Conservation (phyloP, 1,284 basidiomycete genomes). For the Phlebopus sp. region DNA sequence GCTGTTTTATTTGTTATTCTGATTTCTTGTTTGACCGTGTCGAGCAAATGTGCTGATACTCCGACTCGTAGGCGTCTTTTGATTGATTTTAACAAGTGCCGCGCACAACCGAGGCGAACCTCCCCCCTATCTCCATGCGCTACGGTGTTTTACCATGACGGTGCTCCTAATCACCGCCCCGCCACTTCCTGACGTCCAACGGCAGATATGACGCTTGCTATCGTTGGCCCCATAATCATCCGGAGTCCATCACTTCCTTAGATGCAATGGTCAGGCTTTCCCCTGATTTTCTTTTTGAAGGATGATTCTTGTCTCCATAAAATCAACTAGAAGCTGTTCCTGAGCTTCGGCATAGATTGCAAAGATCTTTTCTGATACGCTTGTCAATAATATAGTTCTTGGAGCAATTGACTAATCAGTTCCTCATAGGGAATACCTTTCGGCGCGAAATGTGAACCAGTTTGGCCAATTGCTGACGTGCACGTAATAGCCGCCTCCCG, state of each 20-base stretch:
- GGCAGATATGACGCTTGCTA: no score
- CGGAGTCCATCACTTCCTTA: no score
- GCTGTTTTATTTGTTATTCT: constrained; percentile 22
- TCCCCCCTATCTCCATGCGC: neutral
- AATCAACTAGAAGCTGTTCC: constrained; percentile 86
- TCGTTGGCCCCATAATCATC: no score
- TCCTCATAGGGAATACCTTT: no score
- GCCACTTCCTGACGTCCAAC: constrained; percentile 71
- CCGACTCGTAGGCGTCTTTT: neutral
- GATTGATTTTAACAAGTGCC: rapidly evolving
- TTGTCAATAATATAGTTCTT: neutral
- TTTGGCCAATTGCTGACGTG: no score
- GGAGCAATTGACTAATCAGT: neutral
- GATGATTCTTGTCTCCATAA: constrained; percentile 39
- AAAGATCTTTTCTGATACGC: constrained; percentile 22
- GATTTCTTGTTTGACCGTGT: constrained; percentile 29
- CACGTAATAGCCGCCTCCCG: no score
- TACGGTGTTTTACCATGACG: constrained; percentile 75
- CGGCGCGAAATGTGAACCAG: no score
- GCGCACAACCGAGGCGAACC: constrained; percentile 12
- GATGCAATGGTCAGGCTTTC: neutral
- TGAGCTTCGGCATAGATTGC: constrained; percentile 67
- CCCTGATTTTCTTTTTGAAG: constrained; percentile 1
- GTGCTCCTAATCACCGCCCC: constrained; percentile 81
- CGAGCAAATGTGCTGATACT: neutral